Percentiles rank a stretch among this genome's conserved stretches.
These are phyloP conservation scores for Mycena alexandri DNA, from an alignment of 768 basidiomycete genomes.

Conservation along the genomic window DNA sequence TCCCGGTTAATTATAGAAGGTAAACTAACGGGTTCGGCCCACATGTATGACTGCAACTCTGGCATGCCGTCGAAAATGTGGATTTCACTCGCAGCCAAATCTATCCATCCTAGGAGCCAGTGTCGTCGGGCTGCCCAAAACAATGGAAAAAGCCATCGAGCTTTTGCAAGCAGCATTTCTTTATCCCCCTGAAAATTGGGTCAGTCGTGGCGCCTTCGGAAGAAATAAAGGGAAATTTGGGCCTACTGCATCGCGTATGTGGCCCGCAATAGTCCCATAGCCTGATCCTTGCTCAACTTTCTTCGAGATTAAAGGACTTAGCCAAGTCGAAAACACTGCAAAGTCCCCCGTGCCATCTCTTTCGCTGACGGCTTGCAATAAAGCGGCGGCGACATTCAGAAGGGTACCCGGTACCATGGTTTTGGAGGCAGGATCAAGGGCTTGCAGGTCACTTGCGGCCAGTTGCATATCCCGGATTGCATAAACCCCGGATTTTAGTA, in stretches of 20 bases:
- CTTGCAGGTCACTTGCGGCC: no score
- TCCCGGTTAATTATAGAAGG: no score
- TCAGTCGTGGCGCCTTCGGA: no score
- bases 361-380: constrained; percentile 11
- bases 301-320: constrained; percentile 15
- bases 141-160: constrained; percentile 18
- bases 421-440: no score
- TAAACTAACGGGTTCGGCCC: constrained; percentile 14
- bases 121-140: neutral
- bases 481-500: no score
- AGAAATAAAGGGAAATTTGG: neutral
- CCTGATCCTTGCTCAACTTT: neutral
- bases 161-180: constrained; percentile 16
- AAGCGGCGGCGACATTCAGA: no score
- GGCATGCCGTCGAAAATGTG: constrained; percentile 21
- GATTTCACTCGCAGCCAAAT: neutral
- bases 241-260: constrained; percentile 17
- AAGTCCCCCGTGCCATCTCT: neutral
- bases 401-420: no score
- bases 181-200: neutral
- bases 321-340: constrained; percentile 24
- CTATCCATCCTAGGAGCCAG: constrained; percentile 20
- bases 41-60: neutral
- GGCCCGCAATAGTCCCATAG: constrained; percentile 9
- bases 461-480: no score